Evolutionary conservation across 257 asterid genomes (phyloP), one percentile per base, ranked within the genome.

Genomic region (Osmanthus fragrans): DNA sequence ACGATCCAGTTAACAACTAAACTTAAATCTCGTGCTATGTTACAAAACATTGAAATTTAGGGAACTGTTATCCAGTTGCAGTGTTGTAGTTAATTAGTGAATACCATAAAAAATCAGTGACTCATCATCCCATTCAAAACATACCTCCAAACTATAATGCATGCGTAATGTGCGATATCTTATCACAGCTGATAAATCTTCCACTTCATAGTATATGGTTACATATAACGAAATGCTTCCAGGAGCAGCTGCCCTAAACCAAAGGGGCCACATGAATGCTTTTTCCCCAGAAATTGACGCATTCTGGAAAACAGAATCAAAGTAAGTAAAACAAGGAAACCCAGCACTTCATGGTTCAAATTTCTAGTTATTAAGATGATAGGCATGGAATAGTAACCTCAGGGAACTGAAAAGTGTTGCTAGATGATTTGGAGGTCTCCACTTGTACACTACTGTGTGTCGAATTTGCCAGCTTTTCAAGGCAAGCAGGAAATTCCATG

Each of bases 241-340:
- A 34, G 94, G 82, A 75, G 84, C 88, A 74, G 99, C 98, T 74
- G 98, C 99, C 83, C 99, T 88, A 87, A 96, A 89, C 97, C 97
- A 96, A 54, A 96, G 94, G 77, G 97, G 97, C 96, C 97, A 93
- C 80, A 70, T 81, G 77, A 91, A 71, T 5, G 97, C 93, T 56
- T 82, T 63, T 82, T 88, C 92, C 86, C 86, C 86, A 19, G 83
- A 79, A 84, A 87, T 83, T 76, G 88, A 60, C 47, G 86, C 76
- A 47, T 80, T 83, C 99, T 96, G 84, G 73, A 84, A 77, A 83
- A 82, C 64, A 76, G 79, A 78, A 76, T 29, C 79, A 82, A 13
- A 73, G 51, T n/a, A 63, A 72, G 69, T 25, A 70, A 68, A 49
- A 65, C 27, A 79, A 78, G 64, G 71, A 64, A 78, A 68, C 71